These are phyloP conservation scores for Picea abies DNA, from an alignment of 83 land plant species.

Conservation along the genomic window DNA sequence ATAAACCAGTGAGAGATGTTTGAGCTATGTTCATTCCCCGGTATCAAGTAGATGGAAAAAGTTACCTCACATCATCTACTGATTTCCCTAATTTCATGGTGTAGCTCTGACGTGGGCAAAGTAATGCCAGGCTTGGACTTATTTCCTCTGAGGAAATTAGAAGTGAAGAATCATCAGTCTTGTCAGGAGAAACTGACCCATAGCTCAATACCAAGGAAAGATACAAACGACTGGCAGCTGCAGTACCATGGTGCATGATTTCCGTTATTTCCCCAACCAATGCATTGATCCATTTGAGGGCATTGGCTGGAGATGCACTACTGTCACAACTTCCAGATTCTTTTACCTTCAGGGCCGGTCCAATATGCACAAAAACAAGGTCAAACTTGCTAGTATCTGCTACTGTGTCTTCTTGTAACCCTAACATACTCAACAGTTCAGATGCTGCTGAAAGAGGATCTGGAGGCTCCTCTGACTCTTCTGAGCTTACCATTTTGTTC, in stretches of 20 bases:
- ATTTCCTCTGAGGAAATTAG: slow-evolving; percentile 12
- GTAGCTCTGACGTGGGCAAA: slow-evolving; percentile 65
- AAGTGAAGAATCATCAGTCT: slow-evolving; percentile 18
- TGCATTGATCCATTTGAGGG: slow-evolving; percentile 36
- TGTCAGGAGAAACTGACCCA: slow-evolving; percentile 29
- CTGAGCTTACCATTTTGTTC: background rate
- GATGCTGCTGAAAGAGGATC: slow-evolving; percentile 23
- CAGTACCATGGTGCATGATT: slow-evolving; percentile 29
- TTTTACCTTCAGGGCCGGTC: slow-evolving; percentile 15
- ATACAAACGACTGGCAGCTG: slow-evolving; percentile 42
- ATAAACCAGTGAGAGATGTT: background rate
- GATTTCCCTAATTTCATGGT: slow-evolving; percentile 47
- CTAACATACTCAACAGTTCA: slow-evolving; percentile 44
- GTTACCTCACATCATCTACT: slow-evolving; percentile 43
- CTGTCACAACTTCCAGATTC: background rate
- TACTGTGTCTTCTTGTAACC: slow-evolving; percentile 50
- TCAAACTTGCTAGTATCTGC: slow-evolving; percentile 47
- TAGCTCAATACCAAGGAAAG: slow-evolving; percentile 59
- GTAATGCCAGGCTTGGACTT: slow-evolving; percentile 29
- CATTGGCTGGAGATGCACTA: slow-evolving; percentile 3
- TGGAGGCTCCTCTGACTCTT: background rate
- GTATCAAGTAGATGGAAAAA: background rate
- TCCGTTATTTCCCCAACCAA: slow-evolving; percentile 48
- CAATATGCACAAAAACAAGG: slow-evolving; percentile 55
- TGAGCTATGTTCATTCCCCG: background rate